Conservation (phyloP, 106 monocot species). For the Alisma plantagoaquatica region DNA sequence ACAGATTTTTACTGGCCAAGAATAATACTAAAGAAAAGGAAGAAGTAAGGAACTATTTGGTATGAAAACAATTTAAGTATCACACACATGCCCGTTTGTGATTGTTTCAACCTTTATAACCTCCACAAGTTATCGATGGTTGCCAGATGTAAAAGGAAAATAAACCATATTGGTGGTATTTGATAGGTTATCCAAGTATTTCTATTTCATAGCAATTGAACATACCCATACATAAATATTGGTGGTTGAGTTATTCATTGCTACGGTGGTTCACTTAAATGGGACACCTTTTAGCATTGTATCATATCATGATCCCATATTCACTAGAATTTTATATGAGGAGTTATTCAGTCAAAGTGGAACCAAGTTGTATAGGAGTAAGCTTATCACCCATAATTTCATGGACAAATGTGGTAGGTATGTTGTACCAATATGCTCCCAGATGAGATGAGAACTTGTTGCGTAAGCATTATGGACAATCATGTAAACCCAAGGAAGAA, state of each 20-base stretch:
- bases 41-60: too few species aligned
- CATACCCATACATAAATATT: neutral
- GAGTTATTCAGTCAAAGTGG: neutral
- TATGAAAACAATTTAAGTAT: neutral
- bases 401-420: slow-evolving; percentile 1
- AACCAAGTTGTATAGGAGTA: neutral
- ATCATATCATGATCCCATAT: neutral
- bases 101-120: neutral
- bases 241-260: neutral
- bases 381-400: neutral
- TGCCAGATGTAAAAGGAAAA: neutral
- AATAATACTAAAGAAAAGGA: too few species aligned
- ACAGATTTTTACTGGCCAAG: too few species aligned
- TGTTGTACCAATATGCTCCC: too few species aligned
- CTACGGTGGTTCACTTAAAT: neutral
- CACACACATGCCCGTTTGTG: neutral
- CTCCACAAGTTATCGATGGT: neutral
- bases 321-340: neutral
- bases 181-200: neutral
- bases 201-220: neutral
- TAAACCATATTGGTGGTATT: neutral
- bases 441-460: too few species aligned
- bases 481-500: too few species aligned
- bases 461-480: too few species aligned
- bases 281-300: neutral